Evolutionary conservation across 1,284 basidiomycete genomes (phyloP).

Genomic region (Trametes hirsuta): DNA sequence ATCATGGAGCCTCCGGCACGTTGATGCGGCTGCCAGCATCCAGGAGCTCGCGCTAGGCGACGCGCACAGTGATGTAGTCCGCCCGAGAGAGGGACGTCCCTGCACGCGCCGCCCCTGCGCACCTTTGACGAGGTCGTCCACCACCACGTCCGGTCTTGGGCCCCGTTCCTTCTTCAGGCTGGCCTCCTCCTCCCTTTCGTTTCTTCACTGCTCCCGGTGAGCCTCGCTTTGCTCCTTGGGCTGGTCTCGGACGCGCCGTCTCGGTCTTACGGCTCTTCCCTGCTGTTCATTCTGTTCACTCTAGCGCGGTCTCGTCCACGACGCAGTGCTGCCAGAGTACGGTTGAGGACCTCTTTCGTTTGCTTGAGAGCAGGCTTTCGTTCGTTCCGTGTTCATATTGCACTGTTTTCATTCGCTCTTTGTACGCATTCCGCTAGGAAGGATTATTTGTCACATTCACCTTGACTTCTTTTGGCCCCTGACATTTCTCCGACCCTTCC

Average conservation of each 20-base stretch:
- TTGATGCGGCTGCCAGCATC: conserved; percentile 11
- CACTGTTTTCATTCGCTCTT: neutral
- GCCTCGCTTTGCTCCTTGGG: conserved; percentile 23
- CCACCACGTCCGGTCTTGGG: conserved; percentile 18
- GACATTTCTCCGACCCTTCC: neutral
- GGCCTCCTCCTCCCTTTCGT: conserved; percentile 14
- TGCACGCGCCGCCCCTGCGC: conserved; percentile 6
- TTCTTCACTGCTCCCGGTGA: conserved; percentile 28
- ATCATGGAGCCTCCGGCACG: conserved; percentile 8
- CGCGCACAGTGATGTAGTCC: neutral
- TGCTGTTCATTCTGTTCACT: neutral
- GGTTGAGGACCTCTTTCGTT: conserved; percentile 4
- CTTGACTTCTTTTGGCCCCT: neutral
- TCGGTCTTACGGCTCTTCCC: conserved; percentile 1
- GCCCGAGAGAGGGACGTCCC: neutral
- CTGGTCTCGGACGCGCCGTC: conserved; percentile 21
- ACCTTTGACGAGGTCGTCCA: conserved; percentile 27
- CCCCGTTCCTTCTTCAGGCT: conserved; percentile 10
- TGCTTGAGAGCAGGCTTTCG: conserved; percentile 12
- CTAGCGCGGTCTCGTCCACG: conserved; percentile 15
- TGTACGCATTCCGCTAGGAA: neutral
- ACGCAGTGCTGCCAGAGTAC: conserved; percentile 7
- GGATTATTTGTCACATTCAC: neutral
- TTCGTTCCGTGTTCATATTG: neutral
- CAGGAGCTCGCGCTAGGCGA: neutral